Conservation (phyloP, 2,329 filamentous ascomycete genomes). For the Claviceps purpurea region DNA sequence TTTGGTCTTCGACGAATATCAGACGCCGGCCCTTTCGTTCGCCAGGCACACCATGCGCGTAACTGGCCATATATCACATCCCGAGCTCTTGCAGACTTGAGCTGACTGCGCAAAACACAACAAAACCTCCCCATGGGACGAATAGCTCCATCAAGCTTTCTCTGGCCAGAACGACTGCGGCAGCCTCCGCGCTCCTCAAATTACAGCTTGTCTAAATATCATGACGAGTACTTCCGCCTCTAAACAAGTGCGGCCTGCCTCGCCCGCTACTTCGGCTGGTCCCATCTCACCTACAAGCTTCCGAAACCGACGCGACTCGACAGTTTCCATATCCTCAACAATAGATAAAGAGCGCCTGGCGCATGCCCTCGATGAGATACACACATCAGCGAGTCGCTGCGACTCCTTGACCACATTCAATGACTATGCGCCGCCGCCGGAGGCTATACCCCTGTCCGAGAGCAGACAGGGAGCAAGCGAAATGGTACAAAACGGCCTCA, state of each 20-base stretch:
- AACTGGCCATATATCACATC: not conserved
- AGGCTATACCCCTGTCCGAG: constrained; percentile 44
- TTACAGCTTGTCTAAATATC: not conserved
- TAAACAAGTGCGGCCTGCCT: constrained; percentile 17
- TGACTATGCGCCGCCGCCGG: constrained; percentile 66
- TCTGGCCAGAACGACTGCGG: constrained; percentile 6
- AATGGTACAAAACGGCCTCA: constrained; percentile 71
- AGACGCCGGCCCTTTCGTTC: not conserved
- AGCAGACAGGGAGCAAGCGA: constrained; percentile 59
- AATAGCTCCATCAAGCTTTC: not conserved
- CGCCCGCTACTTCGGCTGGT: constrained; percentile 13
- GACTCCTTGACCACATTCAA: constrained; percentile 85
- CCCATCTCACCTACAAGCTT: constrained; percentile 17
- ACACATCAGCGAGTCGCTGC: constrained; percentile 75
- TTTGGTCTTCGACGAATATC: not conserved
- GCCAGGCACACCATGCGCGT: constrained; percentile 5
- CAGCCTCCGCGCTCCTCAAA: not conserved
- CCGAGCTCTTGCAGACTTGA: constrained; percentile 6
- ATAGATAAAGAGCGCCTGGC: constrained; percentile 61
- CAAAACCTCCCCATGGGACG: constrained; percentile 2
- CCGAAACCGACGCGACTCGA: constrained; percentile 24
- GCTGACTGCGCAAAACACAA: not conserved
- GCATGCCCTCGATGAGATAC: constrained; percentile 73
- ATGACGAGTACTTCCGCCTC: constrained; percentile 19
- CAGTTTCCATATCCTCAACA: constrained; percentile 26